These are phyloP conservation scores for Moesziomyces parantarcticus DNA, from an alignment of 1,284 basidiomycete genomes.

Conservation along the genomic window DNA sequence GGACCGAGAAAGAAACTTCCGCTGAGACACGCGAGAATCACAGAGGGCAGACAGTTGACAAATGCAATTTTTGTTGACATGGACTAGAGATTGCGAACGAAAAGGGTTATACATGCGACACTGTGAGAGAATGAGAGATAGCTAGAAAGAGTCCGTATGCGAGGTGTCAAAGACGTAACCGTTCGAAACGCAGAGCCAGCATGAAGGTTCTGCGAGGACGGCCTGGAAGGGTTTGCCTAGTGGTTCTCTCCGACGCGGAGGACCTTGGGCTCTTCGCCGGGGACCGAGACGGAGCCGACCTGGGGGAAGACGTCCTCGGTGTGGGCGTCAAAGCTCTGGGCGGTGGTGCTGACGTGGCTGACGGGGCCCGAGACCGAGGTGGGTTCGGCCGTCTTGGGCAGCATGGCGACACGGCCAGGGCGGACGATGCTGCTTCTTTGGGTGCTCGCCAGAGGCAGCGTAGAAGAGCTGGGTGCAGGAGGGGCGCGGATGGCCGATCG, in stretches of 20 bases:
- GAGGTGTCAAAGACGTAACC: no score
- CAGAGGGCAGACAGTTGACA: not conserved
- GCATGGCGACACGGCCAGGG: slow-evolving; percentile 40
- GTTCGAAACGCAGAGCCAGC: no score
- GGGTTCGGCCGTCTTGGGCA: slow-evolving; percentile 30
- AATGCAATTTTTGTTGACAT: no score
- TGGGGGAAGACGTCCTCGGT: slow-evolving; percentile 20
- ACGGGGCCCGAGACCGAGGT: slow-evolving; percentile 7
- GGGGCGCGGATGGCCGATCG: slow-evolving; percentile 44
- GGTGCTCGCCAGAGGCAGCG: slow-evolving; percentile 9
- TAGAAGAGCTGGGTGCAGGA: slow-evolving; percentile 28
- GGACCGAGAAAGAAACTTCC: no score
- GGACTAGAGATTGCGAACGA: no score
- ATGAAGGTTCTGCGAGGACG: not conserved
- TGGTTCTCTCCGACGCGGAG: slow-evolving; percentile 21
- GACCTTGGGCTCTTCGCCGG: slow-evolving; percentile 30
- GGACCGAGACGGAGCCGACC: slow-evolving; percentile 28
- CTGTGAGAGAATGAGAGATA: not conserved
- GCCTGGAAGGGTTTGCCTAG: not conserved
- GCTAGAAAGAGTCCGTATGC: not conserved
- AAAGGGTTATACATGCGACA: not conserved
- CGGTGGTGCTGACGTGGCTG: slow-evolving; percentile 31
- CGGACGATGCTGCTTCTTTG: slow-evolving; percentile 13
- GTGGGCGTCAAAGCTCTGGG: not conserved
- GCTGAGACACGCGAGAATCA: no score